Evolutionary conservation across 75 land plant genomes (phyloP).

Genomic region (Cryptomeria japonica): DNA sequence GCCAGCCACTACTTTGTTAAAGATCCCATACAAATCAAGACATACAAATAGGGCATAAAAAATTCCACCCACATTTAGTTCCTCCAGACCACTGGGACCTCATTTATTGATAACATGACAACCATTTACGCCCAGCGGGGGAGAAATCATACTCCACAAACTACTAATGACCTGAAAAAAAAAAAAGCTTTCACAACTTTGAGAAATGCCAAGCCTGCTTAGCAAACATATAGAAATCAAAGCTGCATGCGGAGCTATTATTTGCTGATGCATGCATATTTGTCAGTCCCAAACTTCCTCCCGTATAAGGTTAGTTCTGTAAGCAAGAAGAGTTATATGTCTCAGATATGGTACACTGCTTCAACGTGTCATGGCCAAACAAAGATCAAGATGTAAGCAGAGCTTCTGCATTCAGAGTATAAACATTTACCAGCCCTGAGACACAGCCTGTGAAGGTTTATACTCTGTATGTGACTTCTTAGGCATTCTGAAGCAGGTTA

Average conservation of each 20-base stretch:
- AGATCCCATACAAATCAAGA: neutral
- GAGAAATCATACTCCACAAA: neutral
- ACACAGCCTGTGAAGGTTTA: constrained; percentile 14
- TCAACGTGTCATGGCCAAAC: neutral
- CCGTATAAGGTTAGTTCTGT: constrained; percentile 8
- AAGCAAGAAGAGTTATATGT: constrained; percentile 3
- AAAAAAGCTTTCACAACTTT: neutral
- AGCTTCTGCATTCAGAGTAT: constrained; percentile 7
- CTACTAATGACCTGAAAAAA: neutral
- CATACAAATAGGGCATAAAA: neutral
- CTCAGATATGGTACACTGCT: constrained; percentile 13
- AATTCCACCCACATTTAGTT: neutral
- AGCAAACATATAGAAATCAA: neutral
- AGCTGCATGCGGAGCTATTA: neutral
- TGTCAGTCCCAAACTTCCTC: neutral
- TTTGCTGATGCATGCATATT: neutral
- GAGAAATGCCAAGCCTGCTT: neutral
- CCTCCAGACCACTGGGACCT: neutral
- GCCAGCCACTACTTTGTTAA: neutral
- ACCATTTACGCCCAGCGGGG: neutral
- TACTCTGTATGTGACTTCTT: neutral
- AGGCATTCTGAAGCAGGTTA: neutral
- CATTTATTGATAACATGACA: neutral
- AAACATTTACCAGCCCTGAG: constrained; percentile 16
- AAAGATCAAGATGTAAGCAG: neutral